phyloP scores from a whole-genome alignment of 2,329 filamentous ascomycete genomes.

The Phyllosticta citrichinensis region DNA sequence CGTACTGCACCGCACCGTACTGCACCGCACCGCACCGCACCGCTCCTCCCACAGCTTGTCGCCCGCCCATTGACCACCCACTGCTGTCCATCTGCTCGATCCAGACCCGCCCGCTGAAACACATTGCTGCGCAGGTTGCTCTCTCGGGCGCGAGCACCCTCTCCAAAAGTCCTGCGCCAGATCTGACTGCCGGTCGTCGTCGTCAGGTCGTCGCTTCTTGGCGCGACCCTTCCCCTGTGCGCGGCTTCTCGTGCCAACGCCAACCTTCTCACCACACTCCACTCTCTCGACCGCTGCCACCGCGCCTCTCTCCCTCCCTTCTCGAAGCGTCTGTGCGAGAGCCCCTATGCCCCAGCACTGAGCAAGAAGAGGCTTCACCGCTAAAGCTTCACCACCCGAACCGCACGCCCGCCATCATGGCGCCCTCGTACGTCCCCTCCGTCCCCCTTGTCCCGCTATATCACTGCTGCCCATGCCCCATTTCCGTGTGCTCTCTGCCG shows the following conservation, averaged over 20 bases:
- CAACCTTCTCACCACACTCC: constrained; percentile 7
- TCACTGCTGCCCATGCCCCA: not conserved
- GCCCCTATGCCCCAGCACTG: not conserved
- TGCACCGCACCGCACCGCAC: too few species aligned
- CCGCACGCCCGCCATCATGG: constrained; percentile 3
- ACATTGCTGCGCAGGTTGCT: not conserved
- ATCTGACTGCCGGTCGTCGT: not conserved
- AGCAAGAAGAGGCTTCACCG: not conserved
- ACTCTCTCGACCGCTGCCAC: not conserved
- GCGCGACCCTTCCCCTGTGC: constrained; percentile 10
- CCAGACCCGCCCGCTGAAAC: not conserved
- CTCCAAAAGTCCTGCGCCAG: not conserved
- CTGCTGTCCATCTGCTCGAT: not conserved
- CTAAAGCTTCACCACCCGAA: not conserved
- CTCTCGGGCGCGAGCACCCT: not conserved
- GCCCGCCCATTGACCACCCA: not conserved
- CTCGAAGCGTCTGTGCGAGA: not conserved
- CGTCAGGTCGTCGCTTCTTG: constrained; percentile 9
- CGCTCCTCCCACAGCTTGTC: too few species aligned
- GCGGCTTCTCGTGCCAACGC: constrained; percentile 6
- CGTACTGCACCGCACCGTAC: too few species aligned
- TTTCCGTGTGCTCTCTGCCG: not conserved
- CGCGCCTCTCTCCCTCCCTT: not conserved
- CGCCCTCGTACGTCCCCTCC: constrained; percentile 7
- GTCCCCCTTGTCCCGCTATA: constrained; percentile 1